Base-by-base conservation (phyloP, 75 land plant genomes). In the Pinus albicaulis region DNA sequence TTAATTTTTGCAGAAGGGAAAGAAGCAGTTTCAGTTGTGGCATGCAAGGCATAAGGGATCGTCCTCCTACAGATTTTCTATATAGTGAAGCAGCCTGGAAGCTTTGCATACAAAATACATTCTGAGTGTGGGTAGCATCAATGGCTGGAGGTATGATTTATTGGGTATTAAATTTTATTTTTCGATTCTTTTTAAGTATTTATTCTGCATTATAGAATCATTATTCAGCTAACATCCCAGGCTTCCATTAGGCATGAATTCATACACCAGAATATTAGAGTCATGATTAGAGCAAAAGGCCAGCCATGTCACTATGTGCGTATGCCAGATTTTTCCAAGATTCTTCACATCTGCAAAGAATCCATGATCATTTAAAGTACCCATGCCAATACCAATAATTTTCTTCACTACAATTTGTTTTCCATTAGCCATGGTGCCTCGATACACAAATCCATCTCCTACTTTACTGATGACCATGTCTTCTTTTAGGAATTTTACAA, bases 321-420 rank as follows among this genome's bases (percentile, higher is more conserved):
- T 59, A 80, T 92, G 94, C 74, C 92, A 72, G 76, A 92, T 92
- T 76, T 74, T 87, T 4, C 94, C 94, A 23, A 92, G 78, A 19
- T 92, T 92, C 34, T 80, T 71, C 24, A 92, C 76, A 77, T 92
- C 94, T 0, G 94, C 94, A n/a, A 70, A 55, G 71, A 92, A 89
- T 0, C 94, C 94, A 55, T 83, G 92, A 44, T 92, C 94, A 23
- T 87, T 86, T 11, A 58, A 3, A 5, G 74, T 23, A n/a, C 74
- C 74, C 2, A 65, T 62, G 63, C 81, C 85, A 57, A 80, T 34
- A 0, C 81, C 81, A n/a, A 81, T 74, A 20, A 92, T 86, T 61
- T 89, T 91, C 66, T 95, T 95, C 48, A 93, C 95, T 3, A 96
- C 98, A 36, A 95, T 79, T 59, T 86, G 88, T 11, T 73, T 74